Evolutionary conservation across 2,329 filamentous ascomycete genomes (phyloP), one percentile per base, ranked within the genome.

Genomic region (Colletotrichum sp.): DNA sequence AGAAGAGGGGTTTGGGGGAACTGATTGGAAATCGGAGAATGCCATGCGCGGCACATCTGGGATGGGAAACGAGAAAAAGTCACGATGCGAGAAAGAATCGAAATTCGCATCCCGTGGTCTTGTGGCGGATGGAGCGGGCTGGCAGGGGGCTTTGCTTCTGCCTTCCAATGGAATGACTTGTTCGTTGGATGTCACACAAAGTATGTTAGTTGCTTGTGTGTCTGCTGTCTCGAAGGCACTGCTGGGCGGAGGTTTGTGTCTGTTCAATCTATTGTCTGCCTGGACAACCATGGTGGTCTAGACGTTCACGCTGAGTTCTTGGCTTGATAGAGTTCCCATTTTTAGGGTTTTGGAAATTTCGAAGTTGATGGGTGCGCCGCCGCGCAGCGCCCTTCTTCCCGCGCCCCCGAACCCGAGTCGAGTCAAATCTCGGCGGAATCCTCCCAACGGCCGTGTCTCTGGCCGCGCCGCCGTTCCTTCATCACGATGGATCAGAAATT

Each of bases 31-130:
- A 69, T 62, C 48, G 26, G 26, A 52, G 30, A 69, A 69, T 69
- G 67, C 67, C 67, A 69, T 69, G 67, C 43, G 56, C 67, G 67
- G 67, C 36, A 69, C 43, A 58, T 69, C 66, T 69, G 56, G 55
- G 30, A 67, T 67, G 36, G 63, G 34, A 48, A 58, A 59, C 21
- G 36, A 12, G 24, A 24, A 58, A n/a, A 28, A 14, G 14, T 14
- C 18, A 55, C 18, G 28, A 38, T 14, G 48, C n/a, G 16, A 26
- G 48, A 21, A 21, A 48, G 24, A 30, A 18, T 34, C 48, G 12
- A 7, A 65, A 21, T 24, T 63, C n/a, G 61, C 64, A 48, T 30
- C 28, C 30, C 66, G 55, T 48, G 55, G 56, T 48, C 56, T 8
- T 34, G 14, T 62, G 67, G 34, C 67, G 67, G 56, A 69, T 69